phyloP scores from a whole-genome alignment of 805 yeast genomes.

The Metschnikowia corniflorae region DNA sequence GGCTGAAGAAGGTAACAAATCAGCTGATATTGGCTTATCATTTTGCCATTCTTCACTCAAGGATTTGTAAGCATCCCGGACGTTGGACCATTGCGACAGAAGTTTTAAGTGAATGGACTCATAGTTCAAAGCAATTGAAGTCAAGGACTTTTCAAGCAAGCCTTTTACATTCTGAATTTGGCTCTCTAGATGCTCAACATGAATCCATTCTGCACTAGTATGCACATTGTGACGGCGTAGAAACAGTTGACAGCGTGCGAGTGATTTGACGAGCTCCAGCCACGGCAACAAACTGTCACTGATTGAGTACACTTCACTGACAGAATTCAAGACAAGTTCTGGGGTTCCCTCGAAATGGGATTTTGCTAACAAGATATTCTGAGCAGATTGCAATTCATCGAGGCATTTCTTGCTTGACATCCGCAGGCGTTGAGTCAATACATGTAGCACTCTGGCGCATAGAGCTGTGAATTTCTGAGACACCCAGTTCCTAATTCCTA shows the following conservation, averaged over 20 bases:
- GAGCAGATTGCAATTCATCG: constrained; percentile 8
- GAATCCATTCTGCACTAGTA: constrained; percentile 54
- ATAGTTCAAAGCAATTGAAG: constrained; percentile 37
- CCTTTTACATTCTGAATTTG: constrained; percentile 42
- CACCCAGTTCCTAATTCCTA: constrained; percentile 5
- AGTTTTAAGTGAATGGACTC: constrained; percentile 43
- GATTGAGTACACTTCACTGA: constrained; percentile 1
- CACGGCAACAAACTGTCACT: constrained; percentile 4
- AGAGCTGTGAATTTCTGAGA: constrained; percentile 1
- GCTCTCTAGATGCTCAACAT: constrained; percentile 58
- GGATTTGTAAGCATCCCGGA: constrained; percentile 28
- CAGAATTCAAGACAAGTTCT: constrained; percentile 1
- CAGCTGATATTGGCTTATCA: constrained; percentile 45
- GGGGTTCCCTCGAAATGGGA: constrained; percentile 1
- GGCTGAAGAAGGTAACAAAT: constrained; percentile 42
- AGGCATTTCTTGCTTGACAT: background rate
- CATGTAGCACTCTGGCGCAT: background rate
- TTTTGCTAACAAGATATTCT: constrained; percentile 1
- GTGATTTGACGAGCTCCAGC: constrained; percentile 10
- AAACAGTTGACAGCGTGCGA: constrained; percentile 30
- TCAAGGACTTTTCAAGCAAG: constrained; percentile 32
- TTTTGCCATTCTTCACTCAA: constrained; percentile 46
- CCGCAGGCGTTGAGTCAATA: constrained; percentile 7
- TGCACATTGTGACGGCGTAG: constrained; percentile 43
- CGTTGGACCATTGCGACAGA: constrained; percentile 34